Conservation (phyloP, 805 yeast species). For the Ogataea nakhonphanomensis region DNA sequence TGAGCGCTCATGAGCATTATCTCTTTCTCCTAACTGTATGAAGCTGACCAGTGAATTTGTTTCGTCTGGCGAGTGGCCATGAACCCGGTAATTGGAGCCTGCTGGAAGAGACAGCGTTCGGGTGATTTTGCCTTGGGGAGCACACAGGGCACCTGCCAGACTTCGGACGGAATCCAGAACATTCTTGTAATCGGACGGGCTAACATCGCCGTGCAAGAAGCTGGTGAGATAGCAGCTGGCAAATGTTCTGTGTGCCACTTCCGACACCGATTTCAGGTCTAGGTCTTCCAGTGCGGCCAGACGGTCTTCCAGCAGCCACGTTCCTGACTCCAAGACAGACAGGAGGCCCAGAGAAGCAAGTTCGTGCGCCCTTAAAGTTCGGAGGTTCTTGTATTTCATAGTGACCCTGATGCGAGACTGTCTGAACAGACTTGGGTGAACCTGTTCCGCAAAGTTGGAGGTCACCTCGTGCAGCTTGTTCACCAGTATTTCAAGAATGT, state of each 20-base stretch:
- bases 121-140: slow-evolving; percentile 24
- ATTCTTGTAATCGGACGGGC: slow-evolving; percentile 1
- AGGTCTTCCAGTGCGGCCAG: slow-evolving; percentile 52
- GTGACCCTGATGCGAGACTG: slow-evolving; percentile 47
- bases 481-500: slow-evolving; percentile 35
- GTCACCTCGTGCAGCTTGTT: slow-evolving; percentile 29
- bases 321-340: slow-evolving; percentile 52
- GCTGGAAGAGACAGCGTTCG: slow-evolving; percentile 38
- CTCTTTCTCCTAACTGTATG: slow-evolving; percentile 53
- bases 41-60: slow-evolving; percentile 51
- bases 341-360: slow-evolving; percentile 49
- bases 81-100: slow-evolving; percentile 36
- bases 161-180: slow-evolving; percentile 10
- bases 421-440: slow-evolving; percentile 38
- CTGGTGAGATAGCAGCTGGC: slow-evolving; percentile 35
- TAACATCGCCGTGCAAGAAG: slow-evolving; percentile 50
- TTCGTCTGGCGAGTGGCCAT: slow-evolving; percentile 44
- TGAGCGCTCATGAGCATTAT: slow-evolving; percentile 33
- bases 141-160: slow-evolving; percentile 14
- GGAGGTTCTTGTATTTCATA: slow-evolving; percentile 42
- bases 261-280: slow-evolving; percentile 34
- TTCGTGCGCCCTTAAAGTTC: slow-evolving; percentile 42
- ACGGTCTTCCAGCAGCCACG: slow-evolving; percentile 54
- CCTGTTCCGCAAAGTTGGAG: slow-evolving; percentile 1
- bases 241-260: slow-evolving; percentile 31